Conservation (phyloP, 2,329 filamentous ascomycete species). For the Colletotrichum sp. region DNA sequence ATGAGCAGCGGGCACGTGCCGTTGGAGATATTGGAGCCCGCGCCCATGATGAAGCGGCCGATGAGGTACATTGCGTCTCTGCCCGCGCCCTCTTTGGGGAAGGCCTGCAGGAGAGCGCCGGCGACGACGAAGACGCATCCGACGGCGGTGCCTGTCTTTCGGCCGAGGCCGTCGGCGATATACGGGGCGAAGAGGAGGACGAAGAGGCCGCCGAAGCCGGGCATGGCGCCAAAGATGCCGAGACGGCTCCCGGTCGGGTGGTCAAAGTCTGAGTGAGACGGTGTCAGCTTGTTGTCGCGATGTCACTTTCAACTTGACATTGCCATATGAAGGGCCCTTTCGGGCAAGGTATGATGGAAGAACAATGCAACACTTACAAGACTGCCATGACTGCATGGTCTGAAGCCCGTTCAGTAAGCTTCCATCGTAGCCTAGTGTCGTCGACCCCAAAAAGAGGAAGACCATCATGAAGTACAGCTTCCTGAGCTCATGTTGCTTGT, state of each 20-base stretch:
- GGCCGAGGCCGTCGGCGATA: slow-evolving; percentile 48
- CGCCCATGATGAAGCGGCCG: slow-evolving; percentile 59
- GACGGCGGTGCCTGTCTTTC: slow-evolving; percentile 50
- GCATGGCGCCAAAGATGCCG: slow-evolving; percentile 52
- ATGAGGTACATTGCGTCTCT: slow-evolving; percentile 44
- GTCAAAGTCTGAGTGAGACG: slow-evolving; percentile 31
- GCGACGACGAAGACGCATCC: slow-evolving; percentile 53
- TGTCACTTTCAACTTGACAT: background rate
- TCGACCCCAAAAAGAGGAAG: slow-evolving; percentile 36
- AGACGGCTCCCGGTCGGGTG: slow-evolving; percentile 35
- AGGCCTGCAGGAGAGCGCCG: slow-evolving; percentile 45
- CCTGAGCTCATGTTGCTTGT: slow-evolving; percentile 33
- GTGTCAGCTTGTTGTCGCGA: background rate
- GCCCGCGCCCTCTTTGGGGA: slow-evolving; percentile 38
- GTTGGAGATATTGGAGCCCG: slow-evolving; percentile 53
- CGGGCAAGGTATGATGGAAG: fast-evolving
- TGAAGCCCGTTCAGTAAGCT: slow-evolving; percentile 53
- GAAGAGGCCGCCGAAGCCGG: slow-evolving; percentile 51
- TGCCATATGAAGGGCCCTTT: fast-evolving
- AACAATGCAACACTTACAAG: slow-evolving; percentile 28
- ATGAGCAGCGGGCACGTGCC: slow-evolving; percentile 51
- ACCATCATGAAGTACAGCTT: slow-evolving; percentile 35
- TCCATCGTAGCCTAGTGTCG: slow-evolving; percentile 44
- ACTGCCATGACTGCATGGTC: slow-evolving; percentile 47
- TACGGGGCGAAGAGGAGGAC: slow-evolving; percentile 52